These are phyloP conservation scores for Globisporangium echinulatum DNA, from an alignment of 352 stramenopile species.

Conservation along the genomic window DNA sequence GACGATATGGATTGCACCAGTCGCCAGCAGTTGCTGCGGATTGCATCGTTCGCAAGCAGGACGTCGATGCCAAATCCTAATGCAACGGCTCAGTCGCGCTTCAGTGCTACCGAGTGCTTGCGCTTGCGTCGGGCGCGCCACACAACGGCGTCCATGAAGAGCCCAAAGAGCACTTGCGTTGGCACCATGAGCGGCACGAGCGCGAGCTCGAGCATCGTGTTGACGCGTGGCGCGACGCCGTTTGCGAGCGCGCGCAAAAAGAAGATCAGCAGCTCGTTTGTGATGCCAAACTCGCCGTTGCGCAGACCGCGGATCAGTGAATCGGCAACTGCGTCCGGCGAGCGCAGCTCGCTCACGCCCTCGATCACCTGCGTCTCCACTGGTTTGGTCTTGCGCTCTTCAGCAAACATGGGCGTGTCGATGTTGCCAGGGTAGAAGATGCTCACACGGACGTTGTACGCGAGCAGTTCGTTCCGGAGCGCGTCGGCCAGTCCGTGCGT, in stretches of 20 bases:
- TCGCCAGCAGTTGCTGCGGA: too few species aligned
- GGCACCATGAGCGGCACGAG: neutral
- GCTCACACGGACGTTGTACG: slow-evolving; percentile 61
- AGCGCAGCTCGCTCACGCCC: slow-evolving; percentile 34
- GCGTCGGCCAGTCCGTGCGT: slow-evolving; percentile 72
- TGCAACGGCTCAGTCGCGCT: too few species aligned
- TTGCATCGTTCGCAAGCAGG: too few species aligned
- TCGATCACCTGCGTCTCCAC: slow-evolving; percentile 74
- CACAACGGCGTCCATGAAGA: neutral
- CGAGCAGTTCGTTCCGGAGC: slow-evolving; percentile 67
- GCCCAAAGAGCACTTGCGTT: neutral
- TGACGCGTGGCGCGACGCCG: neutral
- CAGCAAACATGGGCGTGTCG: slow-evolving; percentile 62
- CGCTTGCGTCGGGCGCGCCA: too few species aligned
- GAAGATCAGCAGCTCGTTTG: neutral
- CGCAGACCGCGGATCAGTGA: slow-evolving; percentile 54
- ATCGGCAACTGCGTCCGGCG: slow-evolving; percentile 57
- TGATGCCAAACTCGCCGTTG: slow-evolving; percentile 57
- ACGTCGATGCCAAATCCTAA: too few species aligned
- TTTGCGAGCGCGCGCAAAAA: neutral
- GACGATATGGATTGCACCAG: too few species aligned
- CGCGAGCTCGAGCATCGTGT: neutral
- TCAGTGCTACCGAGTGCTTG: too few species aligned
- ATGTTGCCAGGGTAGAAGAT: slow-evolving; percentile 84
- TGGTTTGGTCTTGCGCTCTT: slow-evolving; percentile 74